Conservation (phyloP, 305 asterid genomes). For the Solanum hybrid region DNA sequence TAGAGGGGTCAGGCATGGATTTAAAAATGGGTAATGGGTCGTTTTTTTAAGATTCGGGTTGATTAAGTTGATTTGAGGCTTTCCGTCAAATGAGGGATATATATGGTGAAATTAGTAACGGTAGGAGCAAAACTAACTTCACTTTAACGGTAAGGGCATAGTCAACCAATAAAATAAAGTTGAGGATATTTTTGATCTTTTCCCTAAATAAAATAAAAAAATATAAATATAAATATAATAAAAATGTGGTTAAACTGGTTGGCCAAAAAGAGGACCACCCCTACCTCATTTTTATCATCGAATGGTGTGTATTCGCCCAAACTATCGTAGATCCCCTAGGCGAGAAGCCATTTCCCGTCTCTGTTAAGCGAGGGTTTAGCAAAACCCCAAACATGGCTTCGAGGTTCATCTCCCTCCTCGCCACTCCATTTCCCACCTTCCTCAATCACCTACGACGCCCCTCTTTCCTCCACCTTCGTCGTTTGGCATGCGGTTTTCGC, state of each 20-base stretch:
- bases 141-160: no score
- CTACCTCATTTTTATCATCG: neutral
- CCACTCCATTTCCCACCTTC: constrained; percentile 30
- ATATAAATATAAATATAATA: no score
- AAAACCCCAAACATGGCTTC: constrained; percentile 13
- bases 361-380: neutral
- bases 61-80: no score
- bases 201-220: no score
- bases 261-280: neutral
- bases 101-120: no score
- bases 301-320: neutral
- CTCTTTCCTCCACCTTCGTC: constrained; percentile 31
- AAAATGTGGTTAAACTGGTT: neutral
- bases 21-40: no score
- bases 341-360: neutral
- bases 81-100: no score
- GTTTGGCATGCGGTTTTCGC: constrained; percentile 21
- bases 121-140: no score
- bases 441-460: constrained; percentile 17
- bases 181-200: no score
- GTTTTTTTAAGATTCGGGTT: no score
- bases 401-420: constrained; percentile 47
- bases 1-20: no score
- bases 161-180: no score
- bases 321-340: neutral